These are phyloP conservation scores for Baorangia bicolor DNA, from an alignment of 768 basidiomycete species.

Conservation along the genomic window DNA sequence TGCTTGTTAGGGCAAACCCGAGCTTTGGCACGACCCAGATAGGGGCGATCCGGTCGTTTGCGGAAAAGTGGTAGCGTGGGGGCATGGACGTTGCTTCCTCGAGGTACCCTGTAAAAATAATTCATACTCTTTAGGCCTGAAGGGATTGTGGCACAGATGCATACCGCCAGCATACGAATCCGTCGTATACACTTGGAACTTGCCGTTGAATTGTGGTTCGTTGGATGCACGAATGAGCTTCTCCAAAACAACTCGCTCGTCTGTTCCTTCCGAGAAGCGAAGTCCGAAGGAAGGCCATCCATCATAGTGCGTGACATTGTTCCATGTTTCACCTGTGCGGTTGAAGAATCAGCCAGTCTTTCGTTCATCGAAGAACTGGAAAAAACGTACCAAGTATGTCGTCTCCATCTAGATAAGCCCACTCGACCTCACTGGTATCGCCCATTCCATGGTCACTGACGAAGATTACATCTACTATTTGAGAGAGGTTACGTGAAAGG, in stretches of 20 bases:
- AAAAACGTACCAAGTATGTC: constrained; percentile 26
- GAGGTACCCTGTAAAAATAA: constrained; percentile 1
- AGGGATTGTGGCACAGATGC: background rate
- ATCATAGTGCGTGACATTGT: constrained; percentile 55
- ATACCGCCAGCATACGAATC: constrained; percentile 24
- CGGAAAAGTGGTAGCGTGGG: constrained; percentile 69
- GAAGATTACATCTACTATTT: constrained; percentile 85
- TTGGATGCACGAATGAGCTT: constrained; percentile 54
- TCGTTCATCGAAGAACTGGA: background rate
- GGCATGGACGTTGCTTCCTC: constrained; percentile 55
- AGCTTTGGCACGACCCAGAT: constrained; percentile 81
- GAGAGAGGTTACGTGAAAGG: constrained; percentile 67
- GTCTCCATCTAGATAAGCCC: constrained; percentile 69
- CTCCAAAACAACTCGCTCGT: constrained; percentile 55
- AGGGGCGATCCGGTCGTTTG: constrained; percentile 79
- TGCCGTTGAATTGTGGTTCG: constrained; percentile 37
- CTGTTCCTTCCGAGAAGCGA: constrained; percentile 61
- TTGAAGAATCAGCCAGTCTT: background rate
- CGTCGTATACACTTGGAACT: constrained; percentile 59
- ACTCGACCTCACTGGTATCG: constrained; percentile 76
- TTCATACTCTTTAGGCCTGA: background rate
- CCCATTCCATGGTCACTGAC: constrained; percentile 94
- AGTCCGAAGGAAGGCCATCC: constrained; percentile 91
- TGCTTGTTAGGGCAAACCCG: constrained; percentile 76
- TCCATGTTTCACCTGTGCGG: constrained; percentile 24